phyloP scores from a whole-genome alignment of 208 protist genomes.

The Leishmania tarentolae region DNA sequence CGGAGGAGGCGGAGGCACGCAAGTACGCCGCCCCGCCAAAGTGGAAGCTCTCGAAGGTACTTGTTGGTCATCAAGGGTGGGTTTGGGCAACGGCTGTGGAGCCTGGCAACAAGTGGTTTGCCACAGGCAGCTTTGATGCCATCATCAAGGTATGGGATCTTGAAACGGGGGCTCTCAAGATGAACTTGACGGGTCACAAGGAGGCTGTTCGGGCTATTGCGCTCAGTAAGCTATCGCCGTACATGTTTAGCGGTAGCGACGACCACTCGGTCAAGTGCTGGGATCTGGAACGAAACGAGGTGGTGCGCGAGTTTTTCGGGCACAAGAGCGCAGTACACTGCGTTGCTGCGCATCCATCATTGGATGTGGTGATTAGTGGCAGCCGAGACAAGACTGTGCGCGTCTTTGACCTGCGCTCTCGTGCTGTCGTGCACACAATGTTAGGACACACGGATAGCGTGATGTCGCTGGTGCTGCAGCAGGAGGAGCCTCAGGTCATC shows the following conservation, averaged over 20 bases:
- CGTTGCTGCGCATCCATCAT: slow-evolving; percentile 94
- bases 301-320: slow-evolving; percentile 97
- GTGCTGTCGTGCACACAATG: slow-evolving; percentile 83
- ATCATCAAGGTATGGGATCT: slow-evolving; percentile 99
- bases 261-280: slow-evolving; percentile 99
- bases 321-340: slow-evolving; percentile 96
- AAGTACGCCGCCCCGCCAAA: slow-evolving; percentile 53
- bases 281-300: slow-evolving; percentile 97
- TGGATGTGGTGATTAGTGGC: slow-evolving; percentile 99
- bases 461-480: slow-evolving; percentile 86
- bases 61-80: slow-evolving; percentile 95
- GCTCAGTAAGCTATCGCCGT: slow-evolving; percentile 94
- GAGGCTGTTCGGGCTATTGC: slow-evolving; percentile 87
- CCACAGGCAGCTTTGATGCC: slow-evolving; percentile 97
- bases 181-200: slow-evolving; percentile 99
- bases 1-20: slow-evolving; percentile 12
- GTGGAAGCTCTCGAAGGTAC: slow-evolving; percentile 96
- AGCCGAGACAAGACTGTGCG: slow-evolving; percentile 95
- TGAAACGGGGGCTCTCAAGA: slow-evolving; percentile 94
- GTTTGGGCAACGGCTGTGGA: slow-evolving; percentile 97
- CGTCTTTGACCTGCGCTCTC: slow-evolving; percentile 93
- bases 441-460: slow-evolving; percentile 95
- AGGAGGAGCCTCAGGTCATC: slow-evolving; percentile 92
- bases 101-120: slow-evolving; percentile 99
- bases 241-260: slow-evolving; percentile 98